Conservation (phyloP, 331 rosid species). For the Quercus phellos region DNA sequence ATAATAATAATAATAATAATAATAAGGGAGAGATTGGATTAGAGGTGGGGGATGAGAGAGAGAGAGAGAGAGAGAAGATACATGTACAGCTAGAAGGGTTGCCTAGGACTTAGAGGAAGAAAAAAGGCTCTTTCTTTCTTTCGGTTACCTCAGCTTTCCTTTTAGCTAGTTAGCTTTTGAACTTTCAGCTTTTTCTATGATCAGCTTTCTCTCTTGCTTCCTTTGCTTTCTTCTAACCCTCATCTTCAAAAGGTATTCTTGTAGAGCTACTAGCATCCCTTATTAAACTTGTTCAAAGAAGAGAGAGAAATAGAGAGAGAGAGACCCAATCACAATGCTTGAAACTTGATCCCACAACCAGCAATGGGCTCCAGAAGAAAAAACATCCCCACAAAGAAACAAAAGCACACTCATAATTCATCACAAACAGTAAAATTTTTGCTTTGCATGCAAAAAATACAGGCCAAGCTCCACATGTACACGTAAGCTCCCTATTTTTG, state of each 20-base stretch:
- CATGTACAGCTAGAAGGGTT: neutral
- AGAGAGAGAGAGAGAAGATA: constrained; percentile 22
- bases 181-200: constrained; percentile 44
- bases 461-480: constrained; percentile 38
- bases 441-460: constrained; percentile 67
- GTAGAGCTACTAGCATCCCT: constrained; percentile 32
- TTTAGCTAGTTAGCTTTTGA: constrained; percentile 55
- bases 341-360: constrained; percentile 86
- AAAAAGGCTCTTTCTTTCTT: constrained; percentile 34
- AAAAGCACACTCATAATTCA: constrained; percentile 61
- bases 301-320: constrained; percentile 25
- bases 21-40: constrained; percentile 1
- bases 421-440: constrained; percentile 37
- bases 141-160: constrained; percentile 77
- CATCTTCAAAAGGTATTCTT: constrained; percentile 47
- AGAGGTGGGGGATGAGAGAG: neutral
- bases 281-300: constrained; percentile 41
- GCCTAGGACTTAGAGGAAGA: constrained; percentile 8
- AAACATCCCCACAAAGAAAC: constrained; percentile 78
- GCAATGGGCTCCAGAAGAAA: constrained; percentile 78
- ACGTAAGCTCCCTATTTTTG: constrained; percentile 42
- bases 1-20: neutral
- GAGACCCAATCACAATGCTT: constrained; percentile 63
- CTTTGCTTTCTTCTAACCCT: constrained; percentile 45
- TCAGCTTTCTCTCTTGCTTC: constrained; percentile 37